Conservation (phyloP, 2,329 filamentous ascomycete species). For the Epichloe hybrida region DNA sequence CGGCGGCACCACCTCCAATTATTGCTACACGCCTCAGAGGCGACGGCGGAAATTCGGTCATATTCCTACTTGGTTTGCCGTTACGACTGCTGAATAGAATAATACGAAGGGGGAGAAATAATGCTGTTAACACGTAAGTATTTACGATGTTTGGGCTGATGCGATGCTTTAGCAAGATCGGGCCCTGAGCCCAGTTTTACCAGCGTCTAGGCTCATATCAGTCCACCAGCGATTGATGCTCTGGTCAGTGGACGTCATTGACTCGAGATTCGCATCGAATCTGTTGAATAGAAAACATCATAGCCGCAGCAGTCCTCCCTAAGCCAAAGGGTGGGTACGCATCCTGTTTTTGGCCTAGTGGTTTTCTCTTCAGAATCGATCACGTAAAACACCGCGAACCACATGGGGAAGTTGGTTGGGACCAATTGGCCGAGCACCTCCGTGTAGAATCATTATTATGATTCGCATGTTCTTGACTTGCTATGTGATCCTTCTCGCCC, state of each 20-base stretch:
- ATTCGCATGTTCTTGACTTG: neutral
- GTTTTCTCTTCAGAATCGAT: too few species aligned
- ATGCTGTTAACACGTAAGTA: too few species aligned
- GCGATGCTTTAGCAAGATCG: neutral
- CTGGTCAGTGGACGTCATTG: conserved; percentile 10
- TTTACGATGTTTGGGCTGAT: neutral
- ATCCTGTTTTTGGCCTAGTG: too few species aligned
- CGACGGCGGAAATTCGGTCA: conserved; percentile 1
- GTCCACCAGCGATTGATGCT: neutral
- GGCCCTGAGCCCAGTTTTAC: neutral
- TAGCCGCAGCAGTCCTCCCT: too few species aligned
- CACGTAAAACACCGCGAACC: too few species aligned
- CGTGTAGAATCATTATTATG: neutral
- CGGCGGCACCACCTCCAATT: conserved; percentile 49
- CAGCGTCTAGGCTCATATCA: neutral
- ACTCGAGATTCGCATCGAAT: neutral
- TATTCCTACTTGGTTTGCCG: neutral
- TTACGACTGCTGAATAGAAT: neutral
- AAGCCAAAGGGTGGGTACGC: too few species aligned
- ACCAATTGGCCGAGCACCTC: too few species aligned
- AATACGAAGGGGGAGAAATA: neutral
- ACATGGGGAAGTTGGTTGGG: too few species aligned
- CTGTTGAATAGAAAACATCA: too few species aligned
- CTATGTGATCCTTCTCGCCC: neutral
- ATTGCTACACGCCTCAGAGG: conserved; percentile 37